Evolutionary conservation across 78 protist genomes (phyloP).

Genomic region (Polysphondylium violaceum): DNA sequence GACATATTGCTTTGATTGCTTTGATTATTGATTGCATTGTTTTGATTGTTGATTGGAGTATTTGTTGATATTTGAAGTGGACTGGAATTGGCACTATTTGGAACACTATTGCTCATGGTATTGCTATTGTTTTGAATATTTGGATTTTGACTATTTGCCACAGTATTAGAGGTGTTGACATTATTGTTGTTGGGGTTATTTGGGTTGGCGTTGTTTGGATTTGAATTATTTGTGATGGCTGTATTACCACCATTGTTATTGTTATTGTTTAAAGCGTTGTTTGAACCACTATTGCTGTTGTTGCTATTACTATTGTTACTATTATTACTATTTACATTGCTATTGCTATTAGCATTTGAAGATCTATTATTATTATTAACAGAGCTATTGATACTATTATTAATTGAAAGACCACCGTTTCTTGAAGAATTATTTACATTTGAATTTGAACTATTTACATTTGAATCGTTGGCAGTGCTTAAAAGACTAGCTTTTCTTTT

Average conservation of each 20-base stretch:
- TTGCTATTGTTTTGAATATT: neutral
- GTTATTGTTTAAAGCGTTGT: neutral
- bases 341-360: neutral
- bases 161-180: neutral
- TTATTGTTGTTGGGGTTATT: neutral
- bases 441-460: constrained; percentile 7
- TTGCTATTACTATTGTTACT: neutral
- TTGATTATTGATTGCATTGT: neutral
- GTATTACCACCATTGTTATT: neutral
- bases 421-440: neutral
- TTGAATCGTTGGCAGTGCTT: neutral
- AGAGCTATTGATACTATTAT: neutral
- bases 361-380: neutral
- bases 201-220: neutral
- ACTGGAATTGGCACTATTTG: neutral
- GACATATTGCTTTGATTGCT: neutral
- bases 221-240: neutral
- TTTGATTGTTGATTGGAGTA: neutral
- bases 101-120: neutral
- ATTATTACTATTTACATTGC: neutral
- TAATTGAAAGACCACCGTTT: too few species aligned
- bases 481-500: constrained; percentile 27
- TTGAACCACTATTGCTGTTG: neutral
- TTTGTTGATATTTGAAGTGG: neutral
- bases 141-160: neutral